Evolutionary conservation across 1,284 basidiomycete genomes (phyloP).

Genomic region (Schizophyllum commune): DNA sequence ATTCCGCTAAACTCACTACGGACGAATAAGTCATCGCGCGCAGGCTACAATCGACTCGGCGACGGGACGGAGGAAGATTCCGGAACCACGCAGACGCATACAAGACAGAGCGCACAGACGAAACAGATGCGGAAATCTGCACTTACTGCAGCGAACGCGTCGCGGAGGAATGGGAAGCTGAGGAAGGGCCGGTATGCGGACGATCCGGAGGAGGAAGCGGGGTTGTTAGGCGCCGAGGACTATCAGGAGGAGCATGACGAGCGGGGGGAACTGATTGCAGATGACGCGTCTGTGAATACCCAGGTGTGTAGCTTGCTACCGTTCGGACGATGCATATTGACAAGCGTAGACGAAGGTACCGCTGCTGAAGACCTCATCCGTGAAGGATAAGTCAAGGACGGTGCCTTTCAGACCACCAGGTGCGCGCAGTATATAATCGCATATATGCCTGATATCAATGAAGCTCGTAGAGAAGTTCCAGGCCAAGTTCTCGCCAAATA

Average conservation of each 20-base stretch:
- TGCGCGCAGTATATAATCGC: slow-evolving; percentile 22
- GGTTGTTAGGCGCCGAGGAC: slow-evolving; percentile 28
- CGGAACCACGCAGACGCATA: slow-evolving; percentile 15
- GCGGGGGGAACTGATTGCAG: slow-evolving; percentile 26
- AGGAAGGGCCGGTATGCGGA: slow-evolving; percentile 48
- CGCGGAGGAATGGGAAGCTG: slow-evolving; percentile 28
- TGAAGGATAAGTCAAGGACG: slow-evolving; percentile 66
- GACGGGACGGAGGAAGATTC: slow-evolving; percentile 21
- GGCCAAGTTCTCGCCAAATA: slow-evolving; percentile 71
- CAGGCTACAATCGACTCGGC: slow-evolving; percentile 39
- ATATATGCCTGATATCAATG: background rate
- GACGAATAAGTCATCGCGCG: slow-evolving; percentile 36
- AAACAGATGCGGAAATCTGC: slow-evolving; percentile 22
- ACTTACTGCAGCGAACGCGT: slow-evolving; percentile 25
- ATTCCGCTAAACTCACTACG: slow-evolving; percentile 54
- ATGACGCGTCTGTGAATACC: slow-evolving; percentile 18
- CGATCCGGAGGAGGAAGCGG: slow-evolving; percentile 52
- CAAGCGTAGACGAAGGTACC: slow-evolving; percentile 3
- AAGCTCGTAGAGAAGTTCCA: slow-evolving; percentile 57
- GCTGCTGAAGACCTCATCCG: slow-evolving; percentile 11
- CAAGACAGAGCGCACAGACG: slow-evolving; percentile 22
- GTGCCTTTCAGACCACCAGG: slow-evolving; percentile 73
- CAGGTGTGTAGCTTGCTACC: slow-evolving; percentile 9
- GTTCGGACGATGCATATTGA: slow-evolving; percentile 6
- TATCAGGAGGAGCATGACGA: slow-evolving; percentile 18